Evolutionary conservation across 805 yeast species (phyloP), one percentile per base, ranked within the genome.

Genomic region (Ogataea chonburiensis): DNA sequence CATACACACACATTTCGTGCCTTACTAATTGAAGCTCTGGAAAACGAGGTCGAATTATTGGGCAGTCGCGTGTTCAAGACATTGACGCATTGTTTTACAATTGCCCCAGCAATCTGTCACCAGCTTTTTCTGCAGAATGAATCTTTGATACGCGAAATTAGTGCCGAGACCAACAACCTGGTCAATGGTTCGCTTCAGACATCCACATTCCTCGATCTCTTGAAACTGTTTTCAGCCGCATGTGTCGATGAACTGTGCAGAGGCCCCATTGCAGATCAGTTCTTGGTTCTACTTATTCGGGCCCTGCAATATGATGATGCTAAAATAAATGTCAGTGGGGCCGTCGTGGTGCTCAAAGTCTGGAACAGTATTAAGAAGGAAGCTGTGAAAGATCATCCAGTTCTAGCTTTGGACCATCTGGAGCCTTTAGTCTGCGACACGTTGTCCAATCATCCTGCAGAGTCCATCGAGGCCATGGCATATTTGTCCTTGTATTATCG

Each of bases 221-320:
- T 74, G 5, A 26, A 33, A 3, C 40, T 73, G 11, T 54, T 74
- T 18, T 67, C 75, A 0, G 58, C 59, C 12, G 69, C 79, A 0
- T 75, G 82, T 45, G 63, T 76, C 16, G 71, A 70, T 36, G 79
- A 77, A 24, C 51, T 58, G 1, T 65, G 77, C 20, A 66, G 84
- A 38, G 57, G 53, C n/a, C 60, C 61, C 25, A 71, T 76, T 26
- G 61, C 74, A 1, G 62, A 66, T 14, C 62, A 66, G 29, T 79
- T 72, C 53, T 41, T 67, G 23, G 50, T 57, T 4, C 47, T 73
- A 0, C 51, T 78, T 15, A 55, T 70, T 14, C 52, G 56, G 24
- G 69, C 72, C 0, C 38, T 68, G 8, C 45, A 43, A 10, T 17
- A 12, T 13, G 25, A 26, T 4, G 27, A 17, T 57, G 65, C 7